Percentiles rank a stretch among this genome's conserved stretches.
Evolutionary conservation across 2,329 filamentous ascomycete genomes (phyloP).

Genomic region (Monosporascus sp.): DNA sequence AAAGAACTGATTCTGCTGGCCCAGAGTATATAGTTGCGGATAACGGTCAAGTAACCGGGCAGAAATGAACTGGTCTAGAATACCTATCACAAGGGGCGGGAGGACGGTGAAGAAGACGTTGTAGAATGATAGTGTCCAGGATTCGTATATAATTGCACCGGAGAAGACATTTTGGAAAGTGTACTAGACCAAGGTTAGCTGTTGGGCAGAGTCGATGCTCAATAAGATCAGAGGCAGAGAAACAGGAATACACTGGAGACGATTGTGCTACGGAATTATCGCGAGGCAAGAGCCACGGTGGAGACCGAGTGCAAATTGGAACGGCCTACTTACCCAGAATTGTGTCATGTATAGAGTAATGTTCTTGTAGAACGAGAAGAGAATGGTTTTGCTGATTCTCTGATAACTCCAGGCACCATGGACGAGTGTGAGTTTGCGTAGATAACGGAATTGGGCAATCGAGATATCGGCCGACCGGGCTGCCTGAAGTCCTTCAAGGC

Average conservation of each 20-base stretch:
- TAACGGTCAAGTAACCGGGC: slow-evolving; percentile 91
- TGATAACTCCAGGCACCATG: slow-evolving; percentile 98
- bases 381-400: slow-evolving; percentile 90
- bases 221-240: not conserved
- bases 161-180: slow-evolving; percentile 98
- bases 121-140: slow-evolving; percentile 98
- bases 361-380: slow-evolving; percentile 99
- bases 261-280: not conserved
- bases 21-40: slow-evolving; percentile 89
- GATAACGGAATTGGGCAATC: slow-evolving; percentile 91
- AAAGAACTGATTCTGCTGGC: slow-evolving; percentile 92
- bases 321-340: slow-evolving; percentile 71
- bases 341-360: slow-evolving; percentile 98
- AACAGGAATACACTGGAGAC: not conserved
- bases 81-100: slow-evolving; percentile 88
- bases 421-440: slow-evolving; percentile 89
- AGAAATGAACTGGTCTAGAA: slow-evolving; percentile 96
- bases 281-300: not conserved
- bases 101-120: slow-evolving; percentile 97
- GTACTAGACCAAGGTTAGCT: slow-evolving; percentile 53
- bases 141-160: slow-evolving; percentile 96
- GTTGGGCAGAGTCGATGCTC: not conserved
- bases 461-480: slow-evolving; percentile 93
- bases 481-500: slow-evolving; percentile 93
- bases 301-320: not conserved